Evolutionary conservation across 2,329 filamentous ascomycete species (phyloP), one percentile per base, ranked within the genome.

Genomic region (Moelleriella libera): DNA sequence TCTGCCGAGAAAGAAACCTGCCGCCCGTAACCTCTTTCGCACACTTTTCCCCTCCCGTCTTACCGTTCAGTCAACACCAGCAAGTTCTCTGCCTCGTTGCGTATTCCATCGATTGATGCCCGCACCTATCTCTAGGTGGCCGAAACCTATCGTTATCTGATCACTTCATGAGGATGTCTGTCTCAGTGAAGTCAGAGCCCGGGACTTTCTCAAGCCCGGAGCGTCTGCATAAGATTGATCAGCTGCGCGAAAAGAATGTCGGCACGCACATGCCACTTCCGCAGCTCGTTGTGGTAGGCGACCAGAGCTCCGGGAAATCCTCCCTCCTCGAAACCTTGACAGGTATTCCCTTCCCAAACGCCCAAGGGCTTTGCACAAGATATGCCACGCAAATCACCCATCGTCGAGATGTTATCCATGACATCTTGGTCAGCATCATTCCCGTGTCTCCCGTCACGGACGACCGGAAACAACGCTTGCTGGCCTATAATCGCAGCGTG

Each of bases 301-400:
- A 86, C 54, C 87, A 92, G 59, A 89, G 84, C 0, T 88, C 85
- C 42, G 87, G 87, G 57, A 94, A 94, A 69, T 88, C 83, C 62
- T 90, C 85, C 1, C 83, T 92, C 14, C 68, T 92, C 31, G 85
- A 92, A 60, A 88, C 66, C 14, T 51, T 76, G 32, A 75, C 71
- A 0, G 68, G 68, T 0, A 70, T 75, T 34, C 63, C 65, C 0
- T 72, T 75, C 40, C 71, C 72, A 5, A 63, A 68, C 1, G 63
- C 55, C 0, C 60, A 62, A 0, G 67, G 62, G 0, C 64, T 74
- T 1, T 74, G 72, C 43, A 75, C 72, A 0, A 63, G 72, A 0
- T 71, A 72, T 43, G 70, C 66, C 0, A 75, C 72, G 4, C 53
- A 57, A 34, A 53, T 57, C n/a, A 50, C 51, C 1, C 52, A 51